Percentiles rank a stretch among this genome's conserved stretches.
Evolutionary conservation across 2,329 filamentous ascomycete species (phyloP).

Genomic region (Neonectria punicea): DNA sequence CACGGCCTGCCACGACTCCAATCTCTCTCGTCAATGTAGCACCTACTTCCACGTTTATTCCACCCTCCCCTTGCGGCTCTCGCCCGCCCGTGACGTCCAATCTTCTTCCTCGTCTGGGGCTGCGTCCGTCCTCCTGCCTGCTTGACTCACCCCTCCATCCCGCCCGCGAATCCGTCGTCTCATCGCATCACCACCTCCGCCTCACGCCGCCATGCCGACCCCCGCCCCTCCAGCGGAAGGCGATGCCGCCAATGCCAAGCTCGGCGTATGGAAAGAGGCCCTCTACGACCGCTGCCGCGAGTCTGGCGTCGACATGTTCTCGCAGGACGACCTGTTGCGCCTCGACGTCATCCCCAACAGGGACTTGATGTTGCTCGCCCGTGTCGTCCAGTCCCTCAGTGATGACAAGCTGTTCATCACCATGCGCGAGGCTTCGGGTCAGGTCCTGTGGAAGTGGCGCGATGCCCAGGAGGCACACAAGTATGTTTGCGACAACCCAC

Average conservation of each 20-base stretch:
- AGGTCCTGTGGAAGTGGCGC: conserved; percentile 66
- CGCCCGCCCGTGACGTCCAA: conserved; percentile 13
- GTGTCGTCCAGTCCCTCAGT: conserved; percentile 66
- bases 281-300: conserved; percentile 67
- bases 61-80: conserved; percentile 6
- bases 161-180: conserved; percentile 1
- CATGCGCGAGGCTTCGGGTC: conserved; percentile 53
- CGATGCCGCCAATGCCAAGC: conserved; percentile 54
- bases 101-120: conserved; percentile 6
- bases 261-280: conserved; percentile 63
- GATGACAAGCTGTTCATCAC: conserved; percentile 68
- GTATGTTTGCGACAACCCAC: conserved; percentile 50
- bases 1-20: conserved; percentile 13
- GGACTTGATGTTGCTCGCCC: conserved; percentile 64
- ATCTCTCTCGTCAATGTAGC: conserved; percentile 43
- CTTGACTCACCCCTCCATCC: conserved; percentile 35
- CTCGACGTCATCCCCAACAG: conserved; percentile 67
- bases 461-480: conserved; percentile 70
- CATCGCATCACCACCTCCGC: conserved; percentile 10
- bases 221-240: conserved; percentile 39
- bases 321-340: conserved; percentile 67
- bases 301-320: conserved; percentile 62
- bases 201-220: conserved; percentile 41
- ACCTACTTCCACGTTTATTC: conserved; percentile 19
- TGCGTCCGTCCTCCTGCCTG: neutral